Evolutionary conservation across 2,329 filamentous ascomycete species (phyloP), one percentile per base, ranked within the genome.

Genomic region (Rhytidhysteron rufulum): DNA sequence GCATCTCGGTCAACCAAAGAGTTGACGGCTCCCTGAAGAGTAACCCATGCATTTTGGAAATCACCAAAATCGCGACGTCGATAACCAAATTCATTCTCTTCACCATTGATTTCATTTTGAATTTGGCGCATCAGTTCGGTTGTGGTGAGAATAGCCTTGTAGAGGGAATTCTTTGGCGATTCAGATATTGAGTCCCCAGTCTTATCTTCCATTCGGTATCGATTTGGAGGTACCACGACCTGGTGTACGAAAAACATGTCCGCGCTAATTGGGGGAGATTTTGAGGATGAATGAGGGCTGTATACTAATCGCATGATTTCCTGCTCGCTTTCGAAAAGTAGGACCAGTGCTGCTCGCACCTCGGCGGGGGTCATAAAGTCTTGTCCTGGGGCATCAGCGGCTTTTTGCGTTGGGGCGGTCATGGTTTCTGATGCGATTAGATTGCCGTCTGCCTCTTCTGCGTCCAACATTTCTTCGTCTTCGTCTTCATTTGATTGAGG

Each of bases 241-340:
- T 82, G 84, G 41, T 86, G 83, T 41, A 97, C 74, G 68, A 98
- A 98, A 69, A 98, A 97, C 83, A 97, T 95, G 51, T 95, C 86
- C 2, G 88, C 80, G 2, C 73, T 81, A n/a, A 88, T 72, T 15
- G 70, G 70, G 67, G 27, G 45, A 41, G 75, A 79, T 59, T 79
- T 82, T 4, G 75, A 71, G n/a, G 64, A 57, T 4, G 84, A 80
- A 42, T 85, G 82, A 15, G 87, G 85, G 58, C 83, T 85, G 68
- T 96, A 98, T 4, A 98, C 71, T n/a, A 96, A 73, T 13, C 82
- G 76, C 31, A 98, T 65, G 22, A 98, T 75, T 31, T 95, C 88
- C 47, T 85, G 79, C 59, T 98, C 93, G 46, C 88, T 86, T 48
- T 88, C 79, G 59, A 98, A 97, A 1, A 98, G 75, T 42, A 90